Evolutionary conservation across 352 stramenopile genomes (phyloP).

Genomic region (Pythium myriotylum): DNA sequence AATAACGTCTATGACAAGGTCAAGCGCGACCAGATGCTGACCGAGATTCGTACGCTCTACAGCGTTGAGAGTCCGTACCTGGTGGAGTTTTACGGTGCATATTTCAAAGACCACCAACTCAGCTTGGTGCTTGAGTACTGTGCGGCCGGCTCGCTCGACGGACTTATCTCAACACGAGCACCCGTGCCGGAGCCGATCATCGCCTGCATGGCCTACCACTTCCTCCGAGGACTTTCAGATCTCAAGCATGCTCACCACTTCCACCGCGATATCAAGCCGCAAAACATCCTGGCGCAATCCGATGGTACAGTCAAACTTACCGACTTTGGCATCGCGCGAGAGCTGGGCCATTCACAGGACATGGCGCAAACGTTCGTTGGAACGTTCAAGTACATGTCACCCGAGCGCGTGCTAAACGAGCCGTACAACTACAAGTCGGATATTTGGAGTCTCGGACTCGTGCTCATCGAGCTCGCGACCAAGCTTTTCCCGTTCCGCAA

Average conservation of each 20-base stretch:
- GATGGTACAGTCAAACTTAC: slow-evolving; percentile 82
- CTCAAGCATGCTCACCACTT: slow-evolving; percentile 80
- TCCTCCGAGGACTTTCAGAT: slow-evolving; percentile 58
- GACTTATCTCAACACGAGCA: slow-evolving; percentile 29
- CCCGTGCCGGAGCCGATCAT: slow-evolving; percentile 51
- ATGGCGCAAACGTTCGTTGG: slow-evolving; percentile 90
- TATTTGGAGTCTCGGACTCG: slow-evolving; percentile 76
- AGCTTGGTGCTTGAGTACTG: slow-evolving; percentile 75
- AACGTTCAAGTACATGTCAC: slow-evolving; percentile 94
- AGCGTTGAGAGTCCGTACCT: slow-evolving; percentile 67
- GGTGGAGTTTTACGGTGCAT: slow-evolving; percentile 70
- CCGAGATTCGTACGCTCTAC: slow-evolving; percentile 79
- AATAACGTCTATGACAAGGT: slow-evolving; percentile 81
- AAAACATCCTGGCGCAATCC: slow-evolving; percentile 90
- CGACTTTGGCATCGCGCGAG: slow-evolving; percentile 73
- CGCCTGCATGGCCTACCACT: slow-evolving; percentile 60
- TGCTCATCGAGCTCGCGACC: slow-evolving; percentile 73
- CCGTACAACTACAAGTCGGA: slow-evolving; percentile 83
- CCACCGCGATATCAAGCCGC: slow-evolving; percentile 93
- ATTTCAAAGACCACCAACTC: slow-evolving; percentile 72
- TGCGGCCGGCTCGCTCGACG: slow-evolving; percentile 61
- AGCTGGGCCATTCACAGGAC: slow-evolving; percentile 65
- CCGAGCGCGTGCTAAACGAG: slow-evolving; percentile 88
- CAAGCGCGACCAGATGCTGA: slow-evolving; percentile 75
- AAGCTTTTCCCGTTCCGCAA: slow-evolving; percentile 55